phyloP scores from a whole-genome alignment of 768 basidiomycete genomes.

The Brasilioporus rufonigricans region DNA sequence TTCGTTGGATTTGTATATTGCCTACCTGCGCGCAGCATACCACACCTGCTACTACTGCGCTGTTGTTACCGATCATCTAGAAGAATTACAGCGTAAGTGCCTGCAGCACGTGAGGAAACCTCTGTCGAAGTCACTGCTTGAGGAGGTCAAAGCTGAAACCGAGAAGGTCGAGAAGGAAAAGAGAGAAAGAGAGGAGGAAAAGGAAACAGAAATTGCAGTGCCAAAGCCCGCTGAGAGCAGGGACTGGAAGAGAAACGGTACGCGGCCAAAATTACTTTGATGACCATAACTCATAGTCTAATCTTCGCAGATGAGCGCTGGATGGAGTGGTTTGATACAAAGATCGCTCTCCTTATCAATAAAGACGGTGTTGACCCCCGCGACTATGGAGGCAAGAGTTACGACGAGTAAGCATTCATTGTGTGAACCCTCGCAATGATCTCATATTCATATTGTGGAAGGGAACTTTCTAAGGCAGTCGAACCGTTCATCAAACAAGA shows the following conservation, averaged over 20 bases:
- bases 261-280: constrained; percentile 17
- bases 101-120: constrained; percentile 86
- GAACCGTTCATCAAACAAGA: constrained; percentile 89
- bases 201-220: constrained; percentile 34
- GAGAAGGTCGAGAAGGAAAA: constrained; percentile 47
- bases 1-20: constrained; percentile 88
- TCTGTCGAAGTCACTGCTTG: constrained; percentile 55
- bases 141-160: constrained; percentile 57
- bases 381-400: constrained; percentile 86
- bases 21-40: constrained; percentile 89
- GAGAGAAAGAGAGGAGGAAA: constrained; percentile 43
- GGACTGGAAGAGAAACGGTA: constrained; percentile 69
- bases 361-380: constrained; percentile 78
- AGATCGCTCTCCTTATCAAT: constrained; percentile 78
- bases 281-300: constrained; percentile 9
- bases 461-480: constrained; percentile 77
- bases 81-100: constrained; percentile 95
- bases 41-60: constrained; percentile 98
- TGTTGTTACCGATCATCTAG: constrained; percentile 86
- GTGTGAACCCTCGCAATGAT: constrained; percentile 3
- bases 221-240: constrained; percentile 41
- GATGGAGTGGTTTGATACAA: constrained; percentile 86
- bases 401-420: constrained; percentile 71
- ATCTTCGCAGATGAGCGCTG: constrained; percentile 71
- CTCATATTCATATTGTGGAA: constrained; percentile 33